phyloP scores from a whole-genome alignment of 2,329 filamentous ascomycete genomes.

The Calonectria montana region DNA sequence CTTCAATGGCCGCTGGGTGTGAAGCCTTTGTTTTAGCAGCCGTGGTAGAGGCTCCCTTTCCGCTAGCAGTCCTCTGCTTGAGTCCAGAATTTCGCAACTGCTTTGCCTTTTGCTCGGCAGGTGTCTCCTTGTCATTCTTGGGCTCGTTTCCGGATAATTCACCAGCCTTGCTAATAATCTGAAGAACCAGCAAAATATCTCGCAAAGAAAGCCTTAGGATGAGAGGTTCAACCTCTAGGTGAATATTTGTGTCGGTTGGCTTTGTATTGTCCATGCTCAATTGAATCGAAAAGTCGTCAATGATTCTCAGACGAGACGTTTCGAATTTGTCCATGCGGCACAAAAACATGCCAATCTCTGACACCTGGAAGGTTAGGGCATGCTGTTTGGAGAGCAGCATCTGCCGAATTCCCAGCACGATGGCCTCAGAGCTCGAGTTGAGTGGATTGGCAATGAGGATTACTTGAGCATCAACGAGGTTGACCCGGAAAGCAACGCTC shows the following conservation, averaged over 20 bases:
- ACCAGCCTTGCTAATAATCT: constrained; percentile 91
- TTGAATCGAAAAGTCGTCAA: constrained; percentile 96
- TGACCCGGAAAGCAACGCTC: constrained; percentile 88
- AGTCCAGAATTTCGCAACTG: constrained; percentile 62
- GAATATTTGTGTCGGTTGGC: constrained; percentile 78
- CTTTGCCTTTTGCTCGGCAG: constrained; percentile 66
- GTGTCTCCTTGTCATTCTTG: constrained; percentile 50
- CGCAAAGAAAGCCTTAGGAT: constrained; percentile 90
- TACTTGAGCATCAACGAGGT: constrained; percentile 95
- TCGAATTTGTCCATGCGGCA: constrained; percentile 99
- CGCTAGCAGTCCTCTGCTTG: constrained; percentile 68
- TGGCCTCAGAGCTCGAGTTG: constrained; percentile 90
- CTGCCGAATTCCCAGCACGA: constrained; percentile 94
- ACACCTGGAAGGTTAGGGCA: constrained; percentile 91
- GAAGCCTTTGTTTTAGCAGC: constrained; percentile 51
- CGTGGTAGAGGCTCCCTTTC: constrained; percentile 65
- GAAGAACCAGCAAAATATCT: constrained; percentile 92
- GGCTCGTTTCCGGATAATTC: constrained; percentile 81
- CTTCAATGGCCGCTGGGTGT: constrained; percentile 47
- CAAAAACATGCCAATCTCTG: constrained; percentile 96
- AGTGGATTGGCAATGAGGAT: constrained; percentile 96
- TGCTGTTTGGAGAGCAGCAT: constrained; percentile 94
- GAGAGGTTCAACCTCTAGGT: constrained; percentile 89
- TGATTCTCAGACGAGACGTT: constrained; percentile 86
- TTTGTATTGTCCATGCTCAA: constrained; percentile 82